Evolutionary conservation across 495 filamentous ascomycete genomes (phyloP).

Genomic region (Podospora comata): DNA sequence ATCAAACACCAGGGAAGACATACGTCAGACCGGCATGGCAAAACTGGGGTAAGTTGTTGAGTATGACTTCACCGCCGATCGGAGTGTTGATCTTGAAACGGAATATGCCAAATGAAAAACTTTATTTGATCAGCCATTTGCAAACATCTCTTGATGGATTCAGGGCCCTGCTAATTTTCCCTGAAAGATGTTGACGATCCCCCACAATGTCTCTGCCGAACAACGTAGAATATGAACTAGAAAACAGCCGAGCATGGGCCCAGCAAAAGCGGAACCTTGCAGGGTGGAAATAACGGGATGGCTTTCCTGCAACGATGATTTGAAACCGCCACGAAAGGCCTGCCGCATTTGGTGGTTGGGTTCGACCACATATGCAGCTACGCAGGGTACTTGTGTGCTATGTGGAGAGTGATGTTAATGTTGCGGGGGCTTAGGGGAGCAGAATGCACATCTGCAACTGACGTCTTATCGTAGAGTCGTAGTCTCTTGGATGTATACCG

Average conservation of each 20-base stretch:
- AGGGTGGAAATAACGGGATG: neutral
- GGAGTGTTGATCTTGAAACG: neutral
- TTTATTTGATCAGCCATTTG: neutral
- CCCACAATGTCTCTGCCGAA: neutral
- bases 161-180: neutral
- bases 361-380: no score
- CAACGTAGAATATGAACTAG: neutral
- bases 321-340: neutral
- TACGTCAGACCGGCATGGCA: neutral
- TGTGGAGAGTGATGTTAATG: no score
- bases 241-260: neutral
- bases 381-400: no score
- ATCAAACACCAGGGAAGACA: neutral
- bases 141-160: neutral
- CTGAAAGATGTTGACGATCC: neutral
- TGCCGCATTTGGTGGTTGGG: neutral
- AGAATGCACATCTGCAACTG: no score
- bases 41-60: neutral
- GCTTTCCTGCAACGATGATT: neutral
- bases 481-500: no score
- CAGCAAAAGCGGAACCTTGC: neutral
- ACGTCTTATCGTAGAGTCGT: no score
- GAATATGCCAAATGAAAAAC: neutral
- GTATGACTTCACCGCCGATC: neutral
- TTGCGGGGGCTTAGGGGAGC: no score